Evolutionary conservation across 495 filamentous ascomycete genomes (phyloP).

Genomic region (Darksidea phi): DNA sequence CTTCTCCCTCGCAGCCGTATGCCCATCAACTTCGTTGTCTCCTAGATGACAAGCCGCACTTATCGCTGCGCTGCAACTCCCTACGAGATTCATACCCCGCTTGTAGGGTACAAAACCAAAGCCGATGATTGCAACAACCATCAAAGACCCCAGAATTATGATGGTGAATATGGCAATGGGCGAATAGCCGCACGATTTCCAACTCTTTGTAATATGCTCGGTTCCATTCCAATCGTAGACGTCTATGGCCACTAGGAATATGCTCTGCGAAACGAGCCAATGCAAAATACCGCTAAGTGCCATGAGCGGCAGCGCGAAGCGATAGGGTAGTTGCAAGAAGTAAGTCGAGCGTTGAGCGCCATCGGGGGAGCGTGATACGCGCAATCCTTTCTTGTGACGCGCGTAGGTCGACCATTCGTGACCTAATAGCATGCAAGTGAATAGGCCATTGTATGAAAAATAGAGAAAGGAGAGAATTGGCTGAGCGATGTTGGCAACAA

Average conservation of each 20-base stretch:
- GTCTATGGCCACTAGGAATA: constrained; percentile 25
- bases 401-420: constrained; percentile 19
- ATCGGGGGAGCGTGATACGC: constrained; percentile 9
- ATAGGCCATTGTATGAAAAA: constrained; percentile 26
- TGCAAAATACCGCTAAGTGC: constrained; percentile 14
- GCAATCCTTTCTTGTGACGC: constrained; percentile 16
- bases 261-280: constrained; percentile 28
- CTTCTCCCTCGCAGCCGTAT: not conserved
- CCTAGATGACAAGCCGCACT: constrained; percentile 20
- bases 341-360: constrained; percentile 26
- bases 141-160: not conserved
- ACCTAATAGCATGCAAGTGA: constrained; percentile 19
- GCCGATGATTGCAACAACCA: not conserved
- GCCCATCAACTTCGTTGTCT: not conserved
- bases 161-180: constrained; percentile 9
- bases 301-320: constrained; percentile 24
- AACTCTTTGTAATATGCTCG: not conserved
- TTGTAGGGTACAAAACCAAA: constrained; percentile 5
- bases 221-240: constrained; percentile 1
- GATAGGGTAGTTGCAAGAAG: constrained; percentile 30
- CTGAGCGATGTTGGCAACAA: constrained; percentile 26
- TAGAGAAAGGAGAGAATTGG: constrained; percentile 25
- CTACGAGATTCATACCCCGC: constrained; percentile 2
- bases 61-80: constrained; percentile 16
- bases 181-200: constrained; percentile 9